A percentile compares a stretch with the other conserved stretches of the same genome.
Conservation (phyloP, 805 yeast genomes). For the Kazachstania africana region DNA sequence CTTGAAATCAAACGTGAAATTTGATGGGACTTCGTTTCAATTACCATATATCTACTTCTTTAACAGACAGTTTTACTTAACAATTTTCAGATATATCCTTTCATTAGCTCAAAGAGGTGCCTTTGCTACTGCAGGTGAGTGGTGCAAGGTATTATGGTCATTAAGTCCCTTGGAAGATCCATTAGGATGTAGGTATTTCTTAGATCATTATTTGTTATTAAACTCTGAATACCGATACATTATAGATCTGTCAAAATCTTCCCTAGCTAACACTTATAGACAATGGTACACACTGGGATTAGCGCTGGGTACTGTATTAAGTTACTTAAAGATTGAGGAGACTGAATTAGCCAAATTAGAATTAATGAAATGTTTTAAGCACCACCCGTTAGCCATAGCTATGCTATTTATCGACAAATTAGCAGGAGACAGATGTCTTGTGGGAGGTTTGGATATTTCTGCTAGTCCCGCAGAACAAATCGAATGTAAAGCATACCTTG, state of each 20-base stretch:
- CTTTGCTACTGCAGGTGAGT: constrained; percentile 62
- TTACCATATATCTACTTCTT: constrained; percentile 65
- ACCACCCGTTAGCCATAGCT: constrained; percentile 42
- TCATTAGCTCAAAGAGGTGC: constrained; percentile 70
- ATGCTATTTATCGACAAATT: constrained; percentile 15
- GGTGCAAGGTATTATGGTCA: constrained; percentile 58
- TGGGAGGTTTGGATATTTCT: constrained; percentile 14
- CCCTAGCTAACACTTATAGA: constrained; percentile 43
- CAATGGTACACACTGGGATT: constrained; percentile 68
- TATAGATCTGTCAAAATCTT: constrained; percentile 43
- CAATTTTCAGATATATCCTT: constrained; percentile 59
- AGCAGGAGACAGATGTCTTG: constrained; percentile 11
- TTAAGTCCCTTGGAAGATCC: constrained; percentile 75
- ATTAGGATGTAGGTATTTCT: constrained; percentile 68
- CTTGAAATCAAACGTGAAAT: constrained; percentile 45
- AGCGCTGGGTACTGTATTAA: constrained; percentile 52
- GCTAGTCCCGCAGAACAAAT: constrained; percentile 15
- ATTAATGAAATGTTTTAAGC: constrained; percentile 38
- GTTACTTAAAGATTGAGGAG: constrained; percentile 38
- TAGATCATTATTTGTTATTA: constrained; percentile 65
- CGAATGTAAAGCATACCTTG: constrained; percentile 45
- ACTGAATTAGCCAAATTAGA: constrained; percentile 35
- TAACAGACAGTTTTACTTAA: constrained; percentile 67
- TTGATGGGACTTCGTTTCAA: constrained; percentile 44
- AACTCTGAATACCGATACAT: constrained; percentile 55